Percentiles rank a stretch among this genome's conserved stretches.
phyloP scores from a whole-genome alignment of 129 eudicot genomes.

The carrot (Daucus carota) region DNA sequence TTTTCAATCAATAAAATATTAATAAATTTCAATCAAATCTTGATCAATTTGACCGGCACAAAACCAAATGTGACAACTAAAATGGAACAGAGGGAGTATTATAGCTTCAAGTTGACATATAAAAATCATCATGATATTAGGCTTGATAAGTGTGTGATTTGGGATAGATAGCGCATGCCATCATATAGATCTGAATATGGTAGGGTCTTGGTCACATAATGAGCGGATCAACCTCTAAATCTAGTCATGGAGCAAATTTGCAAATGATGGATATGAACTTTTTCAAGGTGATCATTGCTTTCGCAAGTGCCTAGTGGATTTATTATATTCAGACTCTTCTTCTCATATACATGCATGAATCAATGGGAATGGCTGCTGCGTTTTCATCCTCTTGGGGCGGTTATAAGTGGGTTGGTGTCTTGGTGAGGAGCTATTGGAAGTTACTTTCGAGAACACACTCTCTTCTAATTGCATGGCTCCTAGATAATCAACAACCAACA shows the following conservation, averaged over 20 bases:
- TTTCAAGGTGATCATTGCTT: not conserved
- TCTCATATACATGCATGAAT: not conserved
- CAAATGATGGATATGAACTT: not conserved
- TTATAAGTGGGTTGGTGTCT: constrained; percentile 6
- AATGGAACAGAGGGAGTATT: no score
- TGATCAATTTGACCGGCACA: no score
- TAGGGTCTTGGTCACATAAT: not conserved
- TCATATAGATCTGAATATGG: not conserved
- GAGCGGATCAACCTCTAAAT: not conserved
- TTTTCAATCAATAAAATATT: no score
- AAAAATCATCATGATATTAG: no score
- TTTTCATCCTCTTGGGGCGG: not conserved
- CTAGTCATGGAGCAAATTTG: not conserved
- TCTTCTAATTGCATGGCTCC: not conserved
- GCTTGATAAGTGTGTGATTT: not conserved
- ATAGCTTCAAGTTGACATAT: not conserved
- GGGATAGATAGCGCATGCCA: not conserved
- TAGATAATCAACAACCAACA: not conserved
- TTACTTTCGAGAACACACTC: not conserved
- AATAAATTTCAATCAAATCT: no score
- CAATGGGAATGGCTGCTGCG: not conserved
- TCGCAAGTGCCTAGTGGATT: not conserved
- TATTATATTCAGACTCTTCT: not conserved
- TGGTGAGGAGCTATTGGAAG: not conserved
- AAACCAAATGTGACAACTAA: no score